Evolutionary conservation across 2,329 filamentous ascomycete species (phyloP).

Genomic region (Neurospora crassa): DNA sequence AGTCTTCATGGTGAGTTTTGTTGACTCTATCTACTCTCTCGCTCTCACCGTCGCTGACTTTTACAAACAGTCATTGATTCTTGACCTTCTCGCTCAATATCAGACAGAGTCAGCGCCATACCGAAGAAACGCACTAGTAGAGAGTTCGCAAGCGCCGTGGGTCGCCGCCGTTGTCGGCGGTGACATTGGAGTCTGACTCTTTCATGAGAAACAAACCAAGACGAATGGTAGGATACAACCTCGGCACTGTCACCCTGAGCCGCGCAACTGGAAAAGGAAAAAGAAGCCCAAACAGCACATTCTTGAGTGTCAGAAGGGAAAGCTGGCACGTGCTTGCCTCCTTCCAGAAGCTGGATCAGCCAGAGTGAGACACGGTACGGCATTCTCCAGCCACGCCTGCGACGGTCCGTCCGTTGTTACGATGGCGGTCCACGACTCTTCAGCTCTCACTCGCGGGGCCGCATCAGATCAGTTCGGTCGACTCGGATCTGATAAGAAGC

Average conservation of each 20-base stretch:
- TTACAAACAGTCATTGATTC: background rate
- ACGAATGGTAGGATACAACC: background rate
- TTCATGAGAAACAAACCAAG: background rate
- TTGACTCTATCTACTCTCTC: background rate
- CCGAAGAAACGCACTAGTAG: background rate
- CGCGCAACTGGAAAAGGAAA: background rate
- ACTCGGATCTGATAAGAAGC: background rate
- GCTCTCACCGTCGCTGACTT: background rate
- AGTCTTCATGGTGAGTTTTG: background rate
- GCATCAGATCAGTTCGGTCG: background rate
- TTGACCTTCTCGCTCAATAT: background rate
- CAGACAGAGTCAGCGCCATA: background rate
- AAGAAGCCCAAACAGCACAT: background rate
- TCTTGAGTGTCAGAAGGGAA: background rate
- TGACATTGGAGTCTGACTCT: background rate
- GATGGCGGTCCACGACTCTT: too few species aligned
- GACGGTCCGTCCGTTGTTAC: background rate
- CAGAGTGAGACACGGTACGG: background rate
- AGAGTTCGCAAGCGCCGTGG: background rate
- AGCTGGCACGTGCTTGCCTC: background rate
- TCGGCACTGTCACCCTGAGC: background rate
- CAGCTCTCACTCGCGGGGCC: too few species aligned
- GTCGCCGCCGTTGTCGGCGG: background rate
- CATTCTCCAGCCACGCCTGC: background rate
- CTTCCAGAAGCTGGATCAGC: background rate